Conservation (phyloP, 306 rosid genomes). For the Betula pendula region DNA sequence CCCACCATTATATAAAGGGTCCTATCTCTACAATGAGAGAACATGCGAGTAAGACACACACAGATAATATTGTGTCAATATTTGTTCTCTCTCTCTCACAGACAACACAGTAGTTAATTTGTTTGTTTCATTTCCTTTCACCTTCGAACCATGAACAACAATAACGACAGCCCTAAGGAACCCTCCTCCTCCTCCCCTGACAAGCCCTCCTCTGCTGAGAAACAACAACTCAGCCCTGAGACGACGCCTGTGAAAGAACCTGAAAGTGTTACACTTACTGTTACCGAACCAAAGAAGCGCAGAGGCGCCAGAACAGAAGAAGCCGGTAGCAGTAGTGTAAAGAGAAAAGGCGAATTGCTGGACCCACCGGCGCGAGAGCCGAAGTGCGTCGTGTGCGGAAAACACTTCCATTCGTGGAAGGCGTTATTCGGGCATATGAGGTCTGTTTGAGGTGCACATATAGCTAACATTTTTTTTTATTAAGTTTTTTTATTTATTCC, state of each 20-base stretch:
- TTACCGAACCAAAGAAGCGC: not conserved
- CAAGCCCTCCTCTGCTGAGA: not conserved
- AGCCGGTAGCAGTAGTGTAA: not conserved
- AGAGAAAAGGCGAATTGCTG: conserved; percentile 17
- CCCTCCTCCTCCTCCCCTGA: not conserved
- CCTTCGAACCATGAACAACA: too few relatives aligned
- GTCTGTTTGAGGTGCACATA: too few relatives aligned
- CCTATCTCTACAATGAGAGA: too few relatives aligned
- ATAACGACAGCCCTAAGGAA: not conserved
- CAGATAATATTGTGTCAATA: too few relatives aligned
- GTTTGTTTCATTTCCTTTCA: too few relatives aligned
- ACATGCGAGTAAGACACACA: too few relatives aligned
- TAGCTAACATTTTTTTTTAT: too few relatives aligned
- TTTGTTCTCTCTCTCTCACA: too few relatives aligned
- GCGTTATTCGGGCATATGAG: conserved; percentile 38
- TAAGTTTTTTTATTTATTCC: too few relatives aligned
- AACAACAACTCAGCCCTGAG: not conserved
- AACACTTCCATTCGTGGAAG: conserved; percentile 33
- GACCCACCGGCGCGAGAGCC: not conserved
- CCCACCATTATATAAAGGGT: too few relatives aligned
- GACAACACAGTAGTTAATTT: too few relatives aligned
- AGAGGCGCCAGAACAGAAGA: not conserved
- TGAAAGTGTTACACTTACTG: not conserved
- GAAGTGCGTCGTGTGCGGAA: conserved; percentile 19
- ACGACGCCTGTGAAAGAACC: not conserved